A percentile compares a stretch with the other conserved stretches of the same genome.
Evolutionary conservation across 768 basidiomycete species (phyloP).

Genomic region (Megacollybia marginata): DNA sequence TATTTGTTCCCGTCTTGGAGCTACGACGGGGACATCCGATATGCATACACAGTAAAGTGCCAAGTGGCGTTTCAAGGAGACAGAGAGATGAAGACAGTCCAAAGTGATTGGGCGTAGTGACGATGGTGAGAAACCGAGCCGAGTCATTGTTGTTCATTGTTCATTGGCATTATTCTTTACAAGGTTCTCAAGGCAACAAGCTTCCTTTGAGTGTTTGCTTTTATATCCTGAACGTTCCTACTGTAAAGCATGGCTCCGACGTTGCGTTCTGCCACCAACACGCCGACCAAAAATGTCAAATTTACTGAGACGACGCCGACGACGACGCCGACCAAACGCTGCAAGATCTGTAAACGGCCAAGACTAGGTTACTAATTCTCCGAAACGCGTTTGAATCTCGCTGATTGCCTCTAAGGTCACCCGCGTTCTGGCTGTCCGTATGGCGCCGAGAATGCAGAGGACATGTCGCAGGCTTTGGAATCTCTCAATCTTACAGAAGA

Average conservation of each 20-base stretch:
- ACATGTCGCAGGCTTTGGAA: constrained; percentile 20
- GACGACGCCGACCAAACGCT: neutral
- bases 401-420: constrained; percentile 47
- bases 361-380: neutral
- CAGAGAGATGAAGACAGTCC: too few relatives aligned
- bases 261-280: neutral
- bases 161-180: too few relatives aligned
- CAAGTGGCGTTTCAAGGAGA: too few relatives aligned
- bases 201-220: too few relatives aligned
- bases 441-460: constrained; percentile 24
- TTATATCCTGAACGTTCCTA: neutral
- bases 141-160: too few relatives aligned
- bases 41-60: too few relatives aligned
- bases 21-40: too few relatives aligned
- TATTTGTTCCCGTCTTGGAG: too few relatives aligned
- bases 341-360: too few relatives aligned
- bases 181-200: too few relatives aligned
- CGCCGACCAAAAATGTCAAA: neutral
- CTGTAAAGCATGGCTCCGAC: neutral
- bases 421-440: constrained; percentile 58
- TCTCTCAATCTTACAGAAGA: constrained; percentile 8
- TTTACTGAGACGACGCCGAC: neutral
- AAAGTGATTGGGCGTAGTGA: too few relatives aligned
- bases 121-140: too few relatives aligned
- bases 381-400: constrained; percentile 46